These are phyloP conservation scores for Phytophthora lateralis DNA, from an alignment of 352 stramenopile genomes.

Conservation along the genomic window DNA sequence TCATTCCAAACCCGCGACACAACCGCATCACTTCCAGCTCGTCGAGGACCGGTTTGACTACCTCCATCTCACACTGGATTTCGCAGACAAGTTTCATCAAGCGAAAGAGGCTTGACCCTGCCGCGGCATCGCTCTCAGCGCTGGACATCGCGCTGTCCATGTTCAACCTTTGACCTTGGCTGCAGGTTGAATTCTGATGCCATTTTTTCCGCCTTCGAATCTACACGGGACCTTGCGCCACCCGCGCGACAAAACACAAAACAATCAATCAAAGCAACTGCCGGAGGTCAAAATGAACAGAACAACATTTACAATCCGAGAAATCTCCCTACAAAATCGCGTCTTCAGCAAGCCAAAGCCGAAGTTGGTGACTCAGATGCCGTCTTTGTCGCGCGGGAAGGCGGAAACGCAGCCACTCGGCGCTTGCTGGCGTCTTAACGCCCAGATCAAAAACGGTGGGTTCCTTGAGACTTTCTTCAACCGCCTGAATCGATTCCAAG, in stretches of 20 bases:
- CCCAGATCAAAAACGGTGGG: conserved; percentile 68
- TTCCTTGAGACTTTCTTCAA: conserved; percentile 75
- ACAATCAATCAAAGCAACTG: not conserved
- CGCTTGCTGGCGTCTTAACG: conserved; percentile 34
- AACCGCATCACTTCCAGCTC: conserved; percentile 77
- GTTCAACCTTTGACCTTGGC: not conserved
- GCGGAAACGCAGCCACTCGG: conserved; percentile 69
- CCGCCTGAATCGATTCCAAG: conserved; percentile 55
- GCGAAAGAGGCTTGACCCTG: conserved; percentile 38
- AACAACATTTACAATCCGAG: no score
- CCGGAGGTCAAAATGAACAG: not conserved
- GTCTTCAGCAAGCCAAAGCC: conserved; percentile 53
- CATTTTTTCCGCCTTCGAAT: not conserved
- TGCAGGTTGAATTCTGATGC: conserved; percentile 12
- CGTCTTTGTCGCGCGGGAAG: conserved; percentile 57
- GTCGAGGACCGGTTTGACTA: conserved; percentile 75
- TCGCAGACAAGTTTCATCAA: conserved; percentile 53
- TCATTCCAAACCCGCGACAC: conserved; percentile 55
- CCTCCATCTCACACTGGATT: conserved; percentile 66
- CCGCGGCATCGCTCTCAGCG: conserved; percentile 4
- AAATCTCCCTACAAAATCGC: conserved; percentile 27
- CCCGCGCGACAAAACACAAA: not conserved
- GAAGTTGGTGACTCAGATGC: conserved; percentile 63
- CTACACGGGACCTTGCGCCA: not conserved
- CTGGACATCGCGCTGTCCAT: conserved; percentile 3